Conservation (phyloP, 73 alveolate genomes). For the Vitrella brassicaformis region DNA sequence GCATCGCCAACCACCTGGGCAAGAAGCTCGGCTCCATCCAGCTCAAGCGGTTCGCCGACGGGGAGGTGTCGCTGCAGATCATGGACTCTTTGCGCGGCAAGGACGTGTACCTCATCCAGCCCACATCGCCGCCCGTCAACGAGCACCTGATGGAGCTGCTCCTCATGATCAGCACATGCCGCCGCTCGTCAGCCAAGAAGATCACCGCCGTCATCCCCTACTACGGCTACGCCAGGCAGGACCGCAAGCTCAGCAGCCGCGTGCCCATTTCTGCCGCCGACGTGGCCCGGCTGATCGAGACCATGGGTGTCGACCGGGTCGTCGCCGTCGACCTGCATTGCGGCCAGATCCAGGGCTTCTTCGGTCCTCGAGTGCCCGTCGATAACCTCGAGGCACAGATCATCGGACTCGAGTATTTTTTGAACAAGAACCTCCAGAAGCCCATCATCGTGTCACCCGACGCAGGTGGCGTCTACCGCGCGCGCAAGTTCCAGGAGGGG, state of each 20-base stretch:
- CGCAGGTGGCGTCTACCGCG: conserved; percentile 66
- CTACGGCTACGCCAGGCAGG: conserved; percentile 87
- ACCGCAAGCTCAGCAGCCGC: conserved; percentile 61
- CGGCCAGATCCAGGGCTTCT: conserved; percentile 76
- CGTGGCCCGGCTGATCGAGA: conserved; percentile 70
- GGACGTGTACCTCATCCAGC: conserved; percentile 65
- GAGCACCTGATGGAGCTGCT: conserved; percentile 83
- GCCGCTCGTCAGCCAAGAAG: conserved; percentile 81
- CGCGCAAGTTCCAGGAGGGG: conserved; percentile 44
- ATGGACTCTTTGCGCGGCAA: conserved; percentile 75
- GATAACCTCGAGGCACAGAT: conserved; percentile 70
- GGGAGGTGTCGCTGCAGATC: conserved; percentile 63
- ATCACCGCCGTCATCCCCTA: conserved; percentile 83
- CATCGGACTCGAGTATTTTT: conserved; percentile 62
- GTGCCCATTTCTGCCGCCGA: conserved; percentile 87
- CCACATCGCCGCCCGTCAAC: conserved; percentile 89
- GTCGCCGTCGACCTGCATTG: conserved; percentile 82
- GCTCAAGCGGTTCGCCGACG: conserved; percentile 76
- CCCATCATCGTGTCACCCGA: conserved; percentile 83
- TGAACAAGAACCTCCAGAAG: conserved; percentile 36
- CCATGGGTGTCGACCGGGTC: conserved; percentile 62
- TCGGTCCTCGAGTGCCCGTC: conserved; percentile 72
- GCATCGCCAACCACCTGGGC: conserved; percentile 47
- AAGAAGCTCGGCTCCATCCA: conserved; percentile 21
- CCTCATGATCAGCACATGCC: conserved; percentile 67